Evolutionary conservation across 2,329 filamentous ascomycete genomes (phyloP).

Genomic region (Akanthomyces lecanii): DNA sequence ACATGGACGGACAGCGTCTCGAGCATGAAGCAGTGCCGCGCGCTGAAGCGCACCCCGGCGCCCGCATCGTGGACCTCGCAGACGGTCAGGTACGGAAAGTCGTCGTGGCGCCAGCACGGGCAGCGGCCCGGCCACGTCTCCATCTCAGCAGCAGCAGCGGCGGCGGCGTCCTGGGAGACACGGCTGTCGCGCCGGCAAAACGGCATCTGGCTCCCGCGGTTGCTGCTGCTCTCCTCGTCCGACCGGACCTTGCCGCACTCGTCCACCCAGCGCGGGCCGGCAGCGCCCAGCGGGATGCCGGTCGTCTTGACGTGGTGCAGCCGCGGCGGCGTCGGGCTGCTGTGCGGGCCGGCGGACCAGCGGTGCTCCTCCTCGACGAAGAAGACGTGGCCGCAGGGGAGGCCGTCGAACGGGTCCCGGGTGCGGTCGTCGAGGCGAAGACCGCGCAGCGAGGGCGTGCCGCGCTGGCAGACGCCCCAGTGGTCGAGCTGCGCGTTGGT

Average conservation of each 20-base stretch:
- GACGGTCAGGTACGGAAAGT: conserved; percentile 48
- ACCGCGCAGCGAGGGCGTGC: conserved; percentile 45
- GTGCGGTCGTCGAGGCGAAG: conserved; percentile 46
- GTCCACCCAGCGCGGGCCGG: conserved; percentile 48
- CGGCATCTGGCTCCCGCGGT: conserved; percentile 26
- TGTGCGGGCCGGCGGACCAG: conserved; percentile 45
- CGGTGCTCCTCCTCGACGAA: conserved; percentile 53
- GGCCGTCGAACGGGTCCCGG: conserved; percentile 28
- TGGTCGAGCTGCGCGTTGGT: conserved; percentile 48
- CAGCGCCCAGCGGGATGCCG: conserved; percentile 48
- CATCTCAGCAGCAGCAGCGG: neutral
- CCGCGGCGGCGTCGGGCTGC: conserved; percentile 35
- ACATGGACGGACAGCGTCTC: conserved; percentile 43
- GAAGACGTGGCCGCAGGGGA: conserved; percentile 41
- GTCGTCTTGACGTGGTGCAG: conserved; percentile 45
- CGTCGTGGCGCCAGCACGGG: conserved; percentile 53
- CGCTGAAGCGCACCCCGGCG: conserved; percentile 43
- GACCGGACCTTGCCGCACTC: conserved; percentile 36
- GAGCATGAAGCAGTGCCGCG: conserved; percentile 44
- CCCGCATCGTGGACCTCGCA: conserved; percentile 40
- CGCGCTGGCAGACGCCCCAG: conserved; percentile 49
- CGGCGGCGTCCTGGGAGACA: neutral
- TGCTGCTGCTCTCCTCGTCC: neutral
- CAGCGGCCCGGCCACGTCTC: conserved; percentile 28
- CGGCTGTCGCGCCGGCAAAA: conserved; percentile 37